These are phyloP conservation scores for Pythium apleroticum DNA, from an alignment of 352 stramenopile species.

Conservation along the genomic window DNA sequence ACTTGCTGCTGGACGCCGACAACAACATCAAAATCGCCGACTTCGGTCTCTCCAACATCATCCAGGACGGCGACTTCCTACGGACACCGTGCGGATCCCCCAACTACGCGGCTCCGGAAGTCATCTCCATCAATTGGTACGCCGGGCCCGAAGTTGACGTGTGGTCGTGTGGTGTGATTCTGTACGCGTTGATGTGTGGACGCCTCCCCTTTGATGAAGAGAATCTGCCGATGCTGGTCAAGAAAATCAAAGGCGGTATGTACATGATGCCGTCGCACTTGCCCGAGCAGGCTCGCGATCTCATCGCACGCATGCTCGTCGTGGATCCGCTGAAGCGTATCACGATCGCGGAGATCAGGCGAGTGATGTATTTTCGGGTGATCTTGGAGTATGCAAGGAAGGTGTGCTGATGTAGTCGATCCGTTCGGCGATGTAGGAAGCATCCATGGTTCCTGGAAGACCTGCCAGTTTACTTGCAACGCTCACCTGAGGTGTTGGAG, in stretches of 20 bases:
- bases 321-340: conserved; percentile 99
- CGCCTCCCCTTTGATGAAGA: conserved; percentile 99
- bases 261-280: conserved; percentile 98
- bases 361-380: too few species aligned
- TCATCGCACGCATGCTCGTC: conserved; percentile 98
- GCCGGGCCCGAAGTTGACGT: conserved; percentile 98
- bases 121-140: conserved; percentile 98
- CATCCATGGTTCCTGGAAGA: conserved; percentile 99
- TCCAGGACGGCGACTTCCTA: conserved; percentile 98
- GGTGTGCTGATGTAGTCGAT: neutral
- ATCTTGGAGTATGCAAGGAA: too few species aligned
- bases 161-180: conserved; percentile 98
- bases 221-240: conserved; percentile 98
- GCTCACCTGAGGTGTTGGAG: conserved; percentile 95
- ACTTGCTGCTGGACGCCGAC: conserved; percentile 96
- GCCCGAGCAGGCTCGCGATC: conserved; percentile 93
- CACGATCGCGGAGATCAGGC: conserved; percentile 97
- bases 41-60: conserved; percentile 99
- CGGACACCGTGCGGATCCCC: conserved; percentile 97
- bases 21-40: conserved; percentile 99
- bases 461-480: conserved; percentile 96
- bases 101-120: conserved; percentile 99
- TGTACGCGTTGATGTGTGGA: conserved; percentile 98
- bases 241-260: conserved; percentile 98
- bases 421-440: conserved; percentile 36